Evolutionary conservation across 2,329 filamentous ascomycete species (phyloP), one percentile per base, ranked within the genome.

Genomic region (Paecilomyces niveus): DNA sequence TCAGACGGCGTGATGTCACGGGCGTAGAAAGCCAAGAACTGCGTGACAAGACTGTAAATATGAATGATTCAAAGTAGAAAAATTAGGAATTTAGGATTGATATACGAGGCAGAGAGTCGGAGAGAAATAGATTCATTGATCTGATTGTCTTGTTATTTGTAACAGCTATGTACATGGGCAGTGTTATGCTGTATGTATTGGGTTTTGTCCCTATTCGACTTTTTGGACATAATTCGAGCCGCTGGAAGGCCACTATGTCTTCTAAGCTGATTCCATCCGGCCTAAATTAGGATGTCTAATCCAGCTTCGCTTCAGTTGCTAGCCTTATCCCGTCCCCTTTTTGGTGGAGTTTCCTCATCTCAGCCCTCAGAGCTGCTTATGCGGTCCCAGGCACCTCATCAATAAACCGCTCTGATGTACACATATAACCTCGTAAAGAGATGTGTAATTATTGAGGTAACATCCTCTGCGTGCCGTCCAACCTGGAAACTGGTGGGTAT

Each of bases 1-100:
- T 57, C 57, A 61, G 64, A 54, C 53, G 56, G 57, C 35, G 59
- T 62, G 63, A 65, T 65, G 63, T 66, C 64, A 64, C 63, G 59
- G 60, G 58, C 60, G 21, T 50, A 24, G 22, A 39, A 13, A 26
- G 31, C 24, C 54, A 26, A 52, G 50, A 52, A 29, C 22, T 52
- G 13, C 50, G 22, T 21, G n/a, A 11, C 26, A 32, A 21, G 33
- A 10, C 21, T 45, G 39, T 55, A 18, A 3, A n/a, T 2, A 50
- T n/a, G 35, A 45, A 45, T 29, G 4, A 29, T 45, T 18, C 39
- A 45, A 22, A 18, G n/a, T 18, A 3, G 18, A n/a, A 21, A 21
- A 6, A 15, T n/a, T 39, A n/a, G n/a, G 35, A 15, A 5, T n/a
- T 39, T n/a, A 3, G 18, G 2, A 45, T 2, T 9, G 6, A 7